Base-by-base conservation (phyloP, 805 yeast genomes). In the Yamadazyma ubonensis region DNA sequence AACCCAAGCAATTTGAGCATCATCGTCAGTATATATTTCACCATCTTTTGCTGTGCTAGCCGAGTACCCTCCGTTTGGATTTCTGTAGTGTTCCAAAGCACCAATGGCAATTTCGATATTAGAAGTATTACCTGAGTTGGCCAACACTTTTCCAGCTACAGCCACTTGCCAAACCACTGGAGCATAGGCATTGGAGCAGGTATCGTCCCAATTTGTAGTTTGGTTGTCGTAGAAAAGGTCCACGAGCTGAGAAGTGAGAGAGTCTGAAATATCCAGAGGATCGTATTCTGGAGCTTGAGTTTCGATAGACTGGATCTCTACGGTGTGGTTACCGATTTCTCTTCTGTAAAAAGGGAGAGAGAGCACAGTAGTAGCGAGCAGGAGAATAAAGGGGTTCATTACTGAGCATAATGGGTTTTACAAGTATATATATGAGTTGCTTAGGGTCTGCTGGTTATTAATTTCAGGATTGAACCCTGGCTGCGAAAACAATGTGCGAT, bases 21-120 rank as follows among this genome's bases (percentile, higher is more conserved):
- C 52, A 42, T 58, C 63, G 41, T 58, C 63, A 15, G 49, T 50
- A 38, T 57, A 58, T 15, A 57, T 49, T 25, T 57, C 59, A 16
- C 32, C 38, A 40, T 55, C 44, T 26, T 48, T 45, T 12, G 54
- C 55, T 1, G 50, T 49, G 12, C 53, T 39, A 2, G 61, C 59
- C n/a, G 56, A 49, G 33, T 44, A 58, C 4, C 48, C 58, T 14
- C 55, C 61, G 17, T 30, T 21, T 5, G 41, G 9, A 17, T 31
- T 42, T 26, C 41, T 42, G 33, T 51, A 52, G 18, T 44, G 42
- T 10, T 38, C 19, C n/a, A 52, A 38, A 5, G 50, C 50, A 16
- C 23, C 21, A 12, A 42, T 38, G 10, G 46, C 53, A 16, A 29
- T 36, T 8, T 37, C 28, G 5, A 42, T 27, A 16, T 38, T 33